phyloP scores from a whole-genome alignment of 2,329 filamentous ascomycete species.

The Colletotrichum eremochloae region DNA sequence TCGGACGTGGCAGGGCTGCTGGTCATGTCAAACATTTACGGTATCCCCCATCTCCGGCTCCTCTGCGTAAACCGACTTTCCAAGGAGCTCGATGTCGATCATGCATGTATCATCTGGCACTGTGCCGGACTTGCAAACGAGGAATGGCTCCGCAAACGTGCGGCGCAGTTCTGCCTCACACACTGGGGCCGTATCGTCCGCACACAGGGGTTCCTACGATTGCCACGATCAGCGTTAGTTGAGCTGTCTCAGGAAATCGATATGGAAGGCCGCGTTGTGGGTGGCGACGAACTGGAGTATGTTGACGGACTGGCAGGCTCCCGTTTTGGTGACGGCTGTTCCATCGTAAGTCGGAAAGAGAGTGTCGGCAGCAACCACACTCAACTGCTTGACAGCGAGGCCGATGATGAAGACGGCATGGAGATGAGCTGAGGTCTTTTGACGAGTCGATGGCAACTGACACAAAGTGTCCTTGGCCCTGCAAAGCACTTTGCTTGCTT shows the following conservation, averaged over 20 bases:
- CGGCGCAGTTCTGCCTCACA: slow-evolving; percentile 88
- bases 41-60: slow-evolving; percentile 91
- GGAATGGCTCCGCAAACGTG: slow-evolving; percentile 91
- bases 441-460: neutral
- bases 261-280: slow-evolving; percentile 89
- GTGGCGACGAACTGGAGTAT: slow-evolving; percentile 83
- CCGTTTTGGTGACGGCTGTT: slow-evolving; percentile 58
- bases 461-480: neutral
- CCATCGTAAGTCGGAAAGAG: slow-evolving; percentile 63
- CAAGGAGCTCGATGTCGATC: slow-evolving; percentile 92
- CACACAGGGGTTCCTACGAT: slow-evolving; percentile 85
- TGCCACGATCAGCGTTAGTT: slow-evolving; percentile 84
- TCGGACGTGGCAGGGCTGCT: slow-evolving; percentile 92
- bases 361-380: slow-evolving; percentile 72
- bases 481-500: neutral
- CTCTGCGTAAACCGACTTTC: slow-evolving; percentile 92
- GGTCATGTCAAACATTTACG: slow-evolving; percentile 98
- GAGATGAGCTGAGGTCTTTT: slow-evolving; percentile 59
- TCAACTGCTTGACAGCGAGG: slow-evolving; percentile 69
- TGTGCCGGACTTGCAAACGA: slow-evolving; percentile 90
- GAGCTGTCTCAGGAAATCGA: slow-evolving; percentile 95
- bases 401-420: slow-evolving; percentile 74
- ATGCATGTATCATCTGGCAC: slow-evolving; percentile 97
- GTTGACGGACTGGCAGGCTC: slow-evolving; percentile 64
- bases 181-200: slow-evolving; percentile 97